Conservation (phyloP, 2,329 filamentous ascomycete genomes). For the Xylaria sp. region DNA sequence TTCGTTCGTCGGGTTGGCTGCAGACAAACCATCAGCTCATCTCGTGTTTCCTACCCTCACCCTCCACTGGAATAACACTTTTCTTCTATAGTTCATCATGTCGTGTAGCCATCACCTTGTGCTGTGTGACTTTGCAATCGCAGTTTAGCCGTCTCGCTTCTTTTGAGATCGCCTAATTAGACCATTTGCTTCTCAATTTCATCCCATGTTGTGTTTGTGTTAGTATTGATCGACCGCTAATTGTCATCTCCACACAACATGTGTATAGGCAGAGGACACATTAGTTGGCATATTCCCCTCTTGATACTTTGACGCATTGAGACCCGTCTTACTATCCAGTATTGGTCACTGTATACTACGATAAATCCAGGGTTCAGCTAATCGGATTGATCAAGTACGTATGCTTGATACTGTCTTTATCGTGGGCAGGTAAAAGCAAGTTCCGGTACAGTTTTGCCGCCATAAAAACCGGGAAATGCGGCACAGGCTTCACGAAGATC, state of each 20-base stretch:
- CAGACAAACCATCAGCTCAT: constrained; percentile 17
- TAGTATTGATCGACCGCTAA: constrained; percentile 4
- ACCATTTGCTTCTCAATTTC: neutral
- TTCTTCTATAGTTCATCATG: constrained; percentile 17
- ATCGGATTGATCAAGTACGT: constrained; percentile 7
- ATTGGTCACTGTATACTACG: neutral
- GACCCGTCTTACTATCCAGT: neutral
- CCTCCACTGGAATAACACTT: constrained; percentile 1
- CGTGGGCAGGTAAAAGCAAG: constrained; percentile 5
- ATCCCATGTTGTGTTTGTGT: constrained; percentile 22
- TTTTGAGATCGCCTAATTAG: constrained; percentile 1
- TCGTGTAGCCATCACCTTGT: constrained; percentile 14
- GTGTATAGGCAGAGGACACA: neutral
- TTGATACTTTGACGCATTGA: constrained; percentile 1
- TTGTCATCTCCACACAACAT: constrained; percentile 17
- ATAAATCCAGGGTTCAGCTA: constrained; percentile 1
- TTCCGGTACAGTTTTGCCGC: constrained; percentile 2
- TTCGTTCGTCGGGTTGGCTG: neutral
- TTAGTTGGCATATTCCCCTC: neutral
- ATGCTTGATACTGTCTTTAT: neutral
- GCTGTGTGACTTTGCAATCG: neutral
- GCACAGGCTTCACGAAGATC: constrained; percentile 13
- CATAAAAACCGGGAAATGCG: constrained; percentile 17
- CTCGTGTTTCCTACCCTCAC: constrained; percentile 12
- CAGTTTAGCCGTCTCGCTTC: constrained; percentile 10